Conservation (phyloP, 768 basidiomycete species). For the Auricularia auricula-judae region DNA sequence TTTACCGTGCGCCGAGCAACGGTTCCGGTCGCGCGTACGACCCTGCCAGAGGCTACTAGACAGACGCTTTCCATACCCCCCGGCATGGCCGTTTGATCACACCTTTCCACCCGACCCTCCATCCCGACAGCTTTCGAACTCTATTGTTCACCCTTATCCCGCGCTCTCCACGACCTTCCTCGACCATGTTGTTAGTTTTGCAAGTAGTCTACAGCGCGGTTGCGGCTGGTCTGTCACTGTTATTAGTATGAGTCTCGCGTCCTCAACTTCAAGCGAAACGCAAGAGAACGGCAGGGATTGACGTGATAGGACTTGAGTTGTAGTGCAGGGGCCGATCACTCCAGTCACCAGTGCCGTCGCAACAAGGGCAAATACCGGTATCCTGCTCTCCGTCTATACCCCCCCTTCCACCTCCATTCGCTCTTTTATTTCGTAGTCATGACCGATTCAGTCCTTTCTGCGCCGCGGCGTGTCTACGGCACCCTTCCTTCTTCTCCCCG, state of each 20-base stretch:
- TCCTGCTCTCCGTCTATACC: neutral
- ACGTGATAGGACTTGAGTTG: neutral
- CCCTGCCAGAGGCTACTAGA: neutral
- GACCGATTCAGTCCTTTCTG: neutral
- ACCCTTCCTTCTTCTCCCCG: neutral
- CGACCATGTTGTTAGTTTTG: neutral
- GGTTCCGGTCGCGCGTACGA: neutral
- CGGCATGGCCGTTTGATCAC: neutral
- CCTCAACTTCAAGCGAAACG: neutral
- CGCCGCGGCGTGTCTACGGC: neutral
- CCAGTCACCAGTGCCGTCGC: neutral
- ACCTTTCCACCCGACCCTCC: neutral
- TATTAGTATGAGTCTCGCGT: neutral
- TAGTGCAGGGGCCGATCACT: neutral
- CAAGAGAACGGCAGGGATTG: neutral
- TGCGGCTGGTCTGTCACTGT: slow-evolving; percentile 1
- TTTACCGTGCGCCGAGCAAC: neutral
- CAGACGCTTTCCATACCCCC: neutral
- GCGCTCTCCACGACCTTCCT: neutral
- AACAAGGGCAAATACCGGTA: neutral
- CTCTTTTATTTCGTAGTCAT: neutral
- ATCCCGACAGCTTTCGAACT: neutral
- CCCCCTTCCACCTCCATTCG: neutral
- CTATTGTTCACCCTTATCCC: neutral
- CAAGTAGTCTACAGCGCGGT: slow-evolving; percentile 1